Base-by-base conservation (phyloP, 2,329 filamentous ascomycete species). In the Pseudogymnoascus sp. region DNA sequence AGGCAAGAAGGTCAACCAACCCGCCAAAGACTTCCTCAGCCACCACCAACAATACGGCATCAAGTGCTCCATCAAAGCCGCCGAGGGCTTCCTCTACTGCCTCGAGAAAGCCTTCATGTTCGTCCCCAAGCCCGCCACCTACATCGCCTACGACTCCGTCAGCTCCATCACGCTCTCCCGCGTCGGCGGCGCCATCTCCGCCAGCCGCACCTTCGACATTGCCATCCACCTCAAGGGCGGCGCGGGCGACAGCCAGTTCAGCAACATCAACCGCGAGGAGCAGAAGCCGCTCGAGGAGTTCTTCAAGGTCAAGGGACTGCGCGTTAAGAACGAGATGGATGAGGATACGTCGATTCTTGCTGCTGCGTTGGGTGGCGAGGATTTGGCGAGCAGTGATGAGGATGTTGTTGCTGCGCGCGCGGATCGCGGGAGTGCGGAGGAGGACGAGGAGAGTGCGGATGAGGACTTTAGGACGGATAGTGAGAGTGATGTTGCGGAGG, bases 31-130 rank as follows among this genome's bases (percentile, higher is more conserved):
- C 76, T 99, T 99, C 77, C 83, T 88, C 73, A 85, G 90, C 69
- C 95, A 97, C 78, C 92, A 96, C 74, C 86, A 89, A 71, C 93
- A 97, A 76, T 91, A 88, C 69, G 95, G 95, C 64, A 96, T 99
- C 77, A 99, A 99, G 79, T 99, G 95, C 77, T 96, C 93, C n/a
- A 97, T 99, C 85, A 99, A 99, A 79, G 96, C 96, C 62, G 97
- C 96, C 76, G 95, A 99, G 78, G 95, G 96, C 66, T 93, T 96
- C 73, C 81, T 99, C 61, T 99, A 96, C 83, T 97, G 93, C 75
- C 80, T 99, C 69, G 95, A 99, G 77, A 97, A 97, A 78, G 93
- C 93, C 6, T 96, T 99, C 77, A 96, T 99, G 85, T 99, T 99
- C 75, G 95, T 99, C 14, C 95, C 95, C 34, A 99, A 99, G 79